phyloP scores from a whole-genome alignment of 1,139 yeast species.

The Eremothecium gossypii region DNA sequence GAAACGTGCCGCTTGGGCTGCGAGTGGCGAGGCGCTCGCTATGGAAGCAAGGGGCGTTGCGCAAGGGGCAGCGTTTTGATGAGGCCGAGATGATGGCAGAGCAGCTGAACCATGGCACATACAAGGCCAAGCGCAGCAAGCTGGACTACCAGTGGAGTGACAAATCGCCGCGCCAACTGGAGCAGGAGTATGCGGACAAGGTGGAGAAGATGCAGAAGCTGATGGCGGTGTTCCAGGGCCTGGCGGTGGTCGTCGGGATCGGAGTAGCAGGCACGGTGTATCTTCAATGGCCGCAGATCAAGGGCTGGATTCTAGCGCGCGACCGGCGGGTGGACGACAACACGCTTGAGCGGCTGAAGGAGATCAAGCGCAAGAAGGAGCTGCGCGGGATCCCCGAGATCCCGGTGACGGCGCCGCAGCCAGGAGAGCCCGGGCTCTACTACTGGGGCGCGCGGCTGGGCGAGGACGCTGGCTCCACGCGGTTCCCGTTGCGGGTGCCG shows the following conservation, averaged over 20 bases:
- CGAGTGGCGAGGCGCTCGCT: neutral
- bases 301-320: conserved; percentile 19
- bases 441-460: conserved; percentile 42
- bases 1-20: neutral
- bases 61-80: conserved; percentile 19
- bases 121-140: conserved; percentile 17
- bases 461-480: conserved; percentile 30
- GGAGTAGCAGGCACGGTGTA: conserved; percentile 18
- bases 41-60: neutral
- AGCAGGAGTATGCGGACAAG: conserved; percentile 13
- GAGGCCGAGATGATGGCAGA: conserved; percentile 26
- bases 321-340: conserved; percentile 14
- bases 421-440: conserved; percentile 43
- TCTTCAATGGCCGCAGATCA: conserved; percentile 22
- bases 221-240: conserved; percentile 20
- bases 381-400: conserved; percentile 21
- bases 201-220: conserved; percentile 17
- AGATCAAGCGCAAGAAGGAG: conserved; percentile 13
- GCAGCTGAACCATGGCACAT: conserved; percentile 15
- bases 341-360: conserved; percentile 13
- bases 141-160: conserved; percentile 15
- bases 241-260: conserved; percentile 14
- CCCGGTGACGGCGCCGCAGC: conserved; percentile 26
- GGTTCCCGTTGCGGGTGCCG: conserved; percentile 50
- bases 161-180: conserved; percentile 12